Evolutionary conservation across 495 filamentous ascomycete genomes (phyloP).

Genomic region (Aspergillus funiculosus): DNA sequence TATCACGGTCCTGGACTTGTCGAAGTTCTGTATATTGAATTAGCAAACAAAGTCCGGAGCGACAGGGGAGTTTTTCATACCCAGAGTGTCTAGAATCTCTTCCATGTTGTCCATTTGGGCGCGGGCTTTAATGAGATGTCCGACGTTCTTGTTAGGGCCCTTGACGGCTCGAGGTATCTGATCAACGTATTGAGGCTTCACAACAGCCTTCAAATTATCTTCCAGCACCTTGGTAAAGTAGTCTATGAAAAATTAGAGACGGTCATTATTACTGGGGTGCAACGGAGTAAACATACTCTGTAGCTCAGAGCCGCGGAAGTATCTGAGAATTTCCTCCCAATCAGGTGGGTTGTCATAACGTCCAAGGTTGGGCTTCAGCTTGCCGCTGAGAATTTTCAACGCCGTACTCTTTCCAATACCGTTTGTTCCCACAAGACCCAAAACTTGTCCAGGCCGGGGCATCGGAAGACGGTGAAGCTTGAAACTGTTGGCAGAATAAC

Average conservation of each 20-base stretch:
- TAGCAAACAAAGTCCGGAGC: slow-evolving; percentile 12
- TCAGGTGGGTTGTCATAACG: slow-evolving; percentile 94
- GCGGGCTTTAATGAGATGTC: slow-evolving; percentile 66
- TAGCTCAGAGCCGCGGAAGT: slow-evolving; percentile 94
- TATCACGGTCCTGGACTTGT: slow-evolving; percentile 82
- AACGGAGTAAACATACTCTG: slow-evolving; percentile 61
- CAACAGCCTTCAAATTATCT: slow-evolving; percentile 91
- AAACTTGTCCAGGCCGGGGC: slow-evolving; percentile 91
- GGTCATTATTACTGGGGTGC: background rate
- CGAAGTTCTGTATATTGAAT: slow-evolving; percentile 58
- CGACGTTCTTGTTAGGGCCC: slow-evolving; percentile 67
- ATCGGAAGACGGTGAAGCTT: slow-evolving; percentile 96
- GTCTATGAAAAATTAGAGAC: slow-evolving; percentile 48
- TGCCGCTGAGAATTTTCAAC: slow-evolving; percentile 94
- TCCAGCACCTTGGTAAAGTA: slow-evolving; percentile 98
- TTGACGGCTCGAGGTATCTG: slow-evolving; percentile 91
- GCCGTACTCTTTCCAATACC: slow-evolving; percentile 99
- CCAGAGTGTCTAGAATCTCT: slow-evolving; percentile 76
- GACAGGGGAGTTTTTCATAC: slow-evolving; percentile 35
- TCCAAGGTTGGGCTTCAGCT: slow-evolving; percentile 95
- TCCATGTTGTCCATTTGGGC: slow-evolving; percentile 74
- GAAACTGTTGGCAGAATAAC: slow-evolving; percentile 99
- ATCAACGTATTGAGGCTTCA: slow-evolving; percentile 99
- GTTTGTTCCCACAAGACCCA: slow-evolving; percentile 96
- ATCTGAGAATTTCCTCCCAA: slow-evolving; percentile 97